A percentile compares a stretch with the other conserved stretches of the same genome.
Conservation (phyloP, 1,139 yeast genomes). For the Sugiyamaella xylanicola region DNA sequence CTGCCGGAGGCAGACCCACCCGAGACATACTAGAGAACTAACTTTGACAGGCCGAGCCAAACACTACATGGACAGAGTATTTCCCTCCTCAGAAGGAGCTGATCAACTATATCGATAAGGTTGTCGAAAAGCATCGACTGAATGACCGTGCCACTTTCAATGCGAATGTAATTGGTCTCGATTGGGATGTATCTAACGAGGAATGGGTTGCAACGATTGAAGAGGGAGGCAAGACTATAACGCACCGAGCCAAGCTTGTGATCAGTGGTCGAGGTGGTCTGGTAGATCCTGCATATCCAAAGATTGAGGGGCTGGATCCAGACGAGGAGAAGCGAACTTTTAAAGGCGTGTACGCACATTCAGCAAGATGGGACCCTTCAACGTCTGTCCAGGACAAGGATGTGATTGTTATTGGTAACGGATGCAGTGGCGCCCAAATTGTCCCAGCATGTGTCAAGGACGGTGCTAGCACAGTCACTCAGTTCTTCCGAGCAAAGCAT, state of each 20-base stretch:
- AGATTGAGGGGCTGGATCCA: conserved; percentile 35
- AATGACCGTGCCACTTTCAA: conserved; percentile 24
- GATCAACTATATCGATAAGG: conserved; percentile 30
- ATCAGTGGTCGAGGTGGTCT: conserved; percentile 27
- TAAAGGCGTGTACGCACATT: conserved; percentile 51
- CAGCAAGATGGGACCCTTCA: conserved; percentile 50
- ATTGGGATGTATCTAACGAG: conserved; percentile 29
- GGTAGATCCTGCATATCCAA: conserved; percentile 20
- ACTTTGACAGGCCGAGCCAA: conserved; percentile 29
- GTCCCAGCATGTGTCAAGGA: conserved; percentile 36
- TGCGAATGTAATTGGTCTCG: conserved; percentile 26
- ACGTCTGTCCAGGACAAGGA: conserved; percentile 42
- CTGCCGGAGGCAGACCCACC: background rate
- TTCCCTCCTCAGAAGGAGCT: conserved; percentile 35
- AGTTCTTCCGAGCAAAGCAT: conserved; percentile 34
- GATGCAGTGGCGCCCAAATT: conserved; percentile 50
- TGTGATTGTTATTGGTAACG: conserved; percentile 49
- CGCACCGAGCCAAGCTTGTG: conserved; percentile 21
- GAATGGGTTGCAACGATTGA: conserved; percentile 26
- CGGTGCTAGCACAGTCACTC: conserved; percentile 27
- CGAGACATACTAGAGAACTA: background rate
- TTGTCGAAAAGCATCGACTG: conserved; percentile 28
- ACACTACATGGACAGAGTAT: conserved; percentile 35
- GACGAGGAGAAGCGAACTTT: conserved; percentile 30
- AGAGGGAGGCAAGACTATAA: conserved; percentile 11